Percentiles rank a stretch among this genome's conserved stretches.
These are phyloP conservation scores for Krasilnikovozyma curviuscula DNA, from an alignment of 768 basidiomycete genomes.

Conservation along the genomic window DNA sequence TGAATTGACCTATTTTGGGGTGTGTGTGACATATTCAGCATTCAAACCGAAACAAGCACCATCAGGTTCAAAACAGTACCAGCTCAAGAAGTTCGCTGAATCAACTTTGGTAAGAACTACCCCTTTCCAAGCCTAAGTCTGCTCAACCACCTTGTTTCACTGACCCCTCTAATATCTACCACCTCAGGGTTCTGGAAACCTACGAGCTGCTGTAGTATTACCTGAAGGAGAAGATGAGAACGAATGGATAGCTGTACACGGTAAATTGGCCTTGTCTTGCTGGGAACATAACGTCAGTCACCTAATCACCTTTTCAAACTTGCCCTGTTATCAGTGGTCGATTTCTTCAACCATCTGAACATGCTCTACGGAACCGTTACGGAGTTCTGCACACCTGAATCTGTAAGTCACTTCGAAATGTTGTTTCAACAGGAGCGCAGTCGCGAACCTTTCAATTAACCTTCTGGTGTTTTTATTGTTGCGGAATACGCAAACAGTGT, in stretches of 20 bases:
- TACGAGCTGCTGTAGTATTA: constrained; percentile 73
- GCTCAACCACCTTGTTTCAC: not conserved
- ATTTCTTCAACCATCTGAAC: constrained; percentile 98
- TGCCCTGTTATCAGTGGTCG: constrained; percentile 47
- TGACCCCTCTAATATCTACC: not conserved
- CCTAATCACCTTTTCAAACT: not conserved
- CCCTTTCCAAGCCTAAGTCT: not conserved
- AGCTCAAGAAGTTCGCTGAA: constrained; percentile 62
- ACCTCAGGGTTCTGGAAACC: constrained; percentile 75
- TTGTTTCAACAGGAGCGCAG: not conserved
- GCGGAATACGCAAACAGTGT: constrained; percentile 34
- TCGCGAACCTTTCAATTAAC: not conserved
- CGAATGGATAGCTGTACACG: constrained; percentile 99
- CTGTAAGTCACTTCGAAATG: constrained; percentile 35
- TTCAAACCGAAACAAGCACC: constrained; percentile 93
- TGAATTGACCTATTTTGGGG: too few species aligned
- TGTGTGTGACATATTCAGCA: too few species aligned
- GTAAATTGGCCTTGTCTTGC: constrained; percentile 31
- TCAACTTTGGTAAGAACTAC: constrained; percentile 21
- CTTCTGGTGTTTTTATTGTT: constrained; percentile 1
- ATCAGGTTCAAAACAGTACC: constrained; percentile 93
- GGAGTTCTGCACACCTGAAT: constrained; percentile 87
- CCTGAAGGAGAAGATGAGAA: constrained; percentile 94
- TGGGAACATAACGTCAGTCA: not conserved
- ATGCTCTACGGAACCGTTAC: constrained; percentile 98